Percentiles rank a stretch among this genome's conserved stretches.
phyloP scores from a whole-genome alignment of 768 basidiomycete genomes.

The Leccinum incarnatum region DNA sequence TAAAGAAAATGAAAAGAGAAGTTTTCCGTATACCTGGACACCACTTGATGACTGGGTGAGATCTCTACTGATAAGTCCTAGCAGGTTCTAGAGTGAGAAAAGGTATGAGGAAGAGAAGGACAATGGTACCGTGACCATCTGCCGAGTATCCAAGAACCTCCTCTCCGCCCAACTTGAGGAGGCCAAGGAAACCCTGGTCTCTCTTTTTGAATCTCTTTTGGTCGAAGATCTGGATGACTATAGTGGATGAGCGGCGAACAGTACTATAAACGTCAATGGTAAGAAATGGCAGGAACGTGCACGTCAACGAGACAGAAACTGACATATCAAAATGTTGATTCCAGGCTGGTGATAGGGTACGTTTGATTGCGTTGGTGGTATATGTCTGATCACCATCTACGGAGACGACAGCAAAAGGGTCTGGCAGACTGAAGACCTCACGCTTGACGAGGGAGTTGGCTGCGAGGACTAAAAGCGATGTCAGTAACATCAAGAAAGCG shows the following conservation, averaged over 20 bases:
- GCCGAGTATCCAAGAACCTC: slow-evolving; percentile 51
- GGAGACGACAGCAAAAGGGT: slow-evolving; percentile 86
- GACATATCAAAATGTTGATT: slow-evolving; percentile 85
- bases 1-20: slow-evolving; percentile 62
- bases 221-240: slow-evolving; percentile 88
- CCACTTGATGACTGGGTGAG: slow-evolving; percentile 29
- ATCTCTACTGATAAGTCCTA: slow-evolving; percentile 72
- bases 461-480: slow-evolving; percentile 59
- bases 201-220: slow-evolving; percentile 83
- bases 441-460: slow-evolving; percentile 74
- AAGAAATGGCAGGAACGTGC: slow-evolving; percentile 6
- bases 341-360: slow-evolving; percentile 72
- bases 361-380: slow-evolving; percentile 71
- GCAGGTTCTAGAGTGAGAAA: slow-evolving; percentile 11
- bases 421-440: slow-evolving; percentile 77
- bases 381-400: slow-evolving; percentile 83
- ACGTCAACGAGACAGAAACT: slow-evolving; percentile 28
- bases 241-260: slow-evolving; percentile 69
- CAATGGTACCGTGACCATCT: slow-evolving; percentile 42
- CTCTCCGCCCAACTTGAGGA: slow-evolving; percentile 53
- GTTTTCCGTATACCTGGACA: slow-evolving; percentile 72
- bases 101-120: neutral
- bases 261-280: slow-evolving; percentile 39
- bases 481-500: neutral
- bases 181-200: slow-evolving; percentile 75